Conservation (phyloP, 2,329 filamentous ascomycete species). For the Diplodia scrobiculata region DNA sequence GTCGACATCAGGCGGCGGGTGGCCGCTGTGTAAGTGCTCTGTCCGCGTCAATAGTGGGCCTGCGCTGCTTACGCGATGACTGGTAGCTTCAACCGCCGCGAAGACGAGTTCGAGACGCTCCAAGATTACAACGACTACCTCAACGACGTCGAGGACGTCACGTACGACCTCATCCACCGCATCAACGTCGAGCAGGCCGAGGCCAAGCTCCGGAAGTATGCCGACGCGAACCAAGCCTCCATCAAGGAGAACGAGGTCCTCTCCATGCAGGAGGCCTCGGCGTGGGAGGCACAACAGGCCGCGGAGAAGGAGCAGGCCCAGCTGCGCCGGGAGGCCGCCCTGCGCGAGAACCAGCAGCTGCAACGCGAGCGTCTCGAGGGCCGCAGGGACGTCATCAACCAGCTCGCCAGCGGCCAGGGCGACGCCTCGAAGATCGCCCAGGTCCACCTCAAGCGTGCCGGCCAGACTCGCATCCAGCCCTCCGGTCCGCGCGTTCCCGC, state of each 20-base stretch:
- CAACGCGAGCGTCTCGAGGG: conserved; percentile 67
- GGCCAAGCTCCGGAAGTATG: conserved; percentile 66
- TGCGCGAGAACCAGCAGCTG: conserved; percentile 66
- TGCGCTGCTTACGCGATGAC: conserved; percentile 31
- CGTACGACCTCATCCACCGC: conserved; percentile 80
- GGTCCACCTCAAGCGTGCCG: conserved; percentile 67
- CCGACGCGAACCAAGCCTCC: conserved; percentile 67
- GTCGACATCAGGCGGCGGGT: conserved; percentile 87
- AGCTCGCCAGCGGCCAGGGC: conserved; percentile 64
- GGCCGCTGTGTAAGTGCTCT: conserved; percentile 54
- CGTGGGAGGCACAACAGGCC: conserved; percentile 51
- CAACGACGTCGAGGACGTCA: conserved; percentile 85
- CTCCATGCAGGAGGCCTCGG: conserved; percentile 52
- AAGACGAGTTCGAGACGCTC: conserved; percentile 88
- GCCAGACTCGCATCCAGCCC: conserved; percentile 58
- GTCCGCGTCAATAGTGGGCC: background rate
- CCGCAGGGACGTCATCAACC: conserved; percentile 69
- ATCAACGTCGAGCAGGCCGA: conserved; percentile 67
- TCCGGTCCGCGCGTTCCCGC: conserved; percentile 15
- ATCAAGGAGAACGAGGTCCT: conserved; percentile 56
- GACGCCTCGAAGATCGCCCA: conserved; percentile 60
- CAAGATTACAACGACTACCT: conserved; percentile 90
- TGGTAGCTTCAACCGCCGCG: conserved; percentile 77
- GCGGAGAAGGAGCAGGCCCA: conserved; percentile 68
- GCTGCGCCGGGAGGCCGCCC: conserved; percentile 63